Conservation (phyloP, 495 filamentous ascomycete genomes). For the Geopyxis carbonaria region DNA sequence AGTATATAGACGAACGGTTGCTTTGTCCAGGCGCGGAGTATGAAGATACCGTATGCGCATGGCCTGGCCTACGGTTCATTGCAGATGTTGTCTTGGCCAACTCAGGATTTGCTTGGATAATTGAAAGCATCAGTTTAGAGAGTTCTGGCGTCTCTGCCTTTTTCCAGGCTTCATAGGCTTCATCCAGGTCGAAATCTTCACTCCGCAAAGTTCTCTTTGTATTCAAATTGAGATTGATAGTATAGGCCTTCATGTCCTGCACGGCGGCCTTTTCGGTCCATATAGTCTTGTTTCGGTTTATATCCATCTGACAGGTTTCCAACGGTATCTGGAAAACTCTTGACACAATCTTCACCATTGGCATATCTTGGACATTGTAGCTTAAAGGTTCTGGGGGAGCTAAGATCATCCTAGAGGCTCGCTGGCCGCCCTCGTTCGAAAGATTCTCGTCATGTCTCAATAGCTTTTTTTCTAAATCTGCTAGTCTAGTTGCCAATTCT, state of each 20-base stretch:
- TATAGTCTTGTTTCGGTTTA: constrained; percentile 54
- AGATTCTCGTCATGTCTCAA: constrained; percentile 90
- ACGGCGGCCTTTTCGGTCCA: constrained; percentile 91
- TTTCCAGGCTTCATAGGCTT: constrained; percentile 80
- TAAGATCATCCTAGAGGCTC: constrained; percentile 30
- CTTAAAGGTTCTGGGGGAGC: constrained; percentile 59
- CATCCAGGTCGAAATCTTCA: constrained; percentile 81
- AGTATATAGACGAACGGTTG: not conserved
- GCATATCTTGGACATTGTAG: constrained; percentile 94
- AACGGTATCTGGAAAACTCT: constrained; percentile 65
- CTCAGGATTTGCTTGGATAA: constrained; percentile 60
- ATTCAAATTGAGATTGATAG: constrained; percentile 65
- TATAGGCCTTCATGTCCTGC: constrained; percentile 82
- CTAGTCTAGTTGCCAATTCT: constrained; percentile 62
- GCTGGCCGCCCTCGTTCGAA: constrained; percentile 29
- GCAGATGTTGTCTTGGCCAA: constrained; percentile 50
- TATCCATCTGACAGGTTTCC: constrained; percentile 63
- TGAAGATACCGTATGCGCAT: not conserved
- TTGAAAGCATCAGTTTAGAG: constrained; percentile 80
- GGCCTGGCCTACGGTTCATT: not conserved
- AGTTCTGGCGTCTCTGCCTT: constrained; percentile 65
- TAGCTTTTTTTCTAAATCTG: constrained; percentile 79
- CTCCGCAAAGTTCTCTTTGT: constrained; percentile 58
- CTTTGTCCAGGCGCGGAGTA: not conserved
- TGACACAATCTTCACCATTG: constrained; percentile 68